These are phyloP conservation scores for Astragalus glycyphyllos DNA, from an alignment of 306 rosid species.

Conservation along the genomic window DNA sequence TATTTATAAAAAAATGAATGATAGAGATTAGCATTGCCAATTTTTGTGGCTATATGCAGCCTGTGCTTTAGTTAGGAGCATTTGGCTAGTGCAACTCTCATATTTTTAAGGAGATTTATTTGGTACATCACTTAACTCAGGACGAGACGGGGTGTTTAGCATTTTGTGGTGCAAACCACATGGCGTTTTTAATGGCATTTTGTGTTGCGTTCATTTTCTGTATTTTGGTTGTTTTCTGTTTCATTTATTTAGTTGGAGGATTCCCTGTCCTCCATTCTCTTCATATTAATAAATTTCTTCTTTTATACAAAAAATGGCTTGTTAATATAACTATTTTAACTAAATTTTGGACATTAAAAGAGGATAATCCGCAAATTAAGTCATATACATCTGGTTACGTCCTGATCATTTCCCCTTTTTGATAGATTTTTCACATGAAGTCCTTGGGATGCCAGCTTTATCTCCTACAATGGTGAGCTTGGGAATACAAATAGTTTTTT, in stretches of 20 bases:
- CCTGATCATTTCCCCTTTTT: slow-evolving; percentile 29
- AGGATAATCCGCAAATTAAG: slow-evolving; percentile 30
- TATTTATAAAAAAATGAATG: background rate
- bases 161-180: background rate
- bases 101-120: slow-evolving; percentile 3
- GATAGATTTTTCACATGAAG: slow-evolving; percentile 71
- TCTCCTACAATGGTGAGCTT: slow-evolving; percentile 97
- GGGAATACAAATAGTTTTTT: slow-evolving; percentile 9
- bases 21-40: background rate
- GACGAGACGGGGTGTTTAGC: background rate
- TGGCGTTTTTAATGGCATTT: background rate
- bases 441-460: slow-evolving; percentile 91
- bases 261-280: background rate
- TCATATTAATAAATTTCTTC: background rate
- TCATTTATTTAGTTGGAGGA: background rate
- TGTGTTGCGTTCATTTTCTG: background rate
- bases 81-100: background rate
- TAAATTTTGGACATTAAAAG: slow-evolving; percentile 22
- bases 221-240: background rate
- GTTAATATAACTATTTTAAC: background rate
- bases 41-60: background rate
- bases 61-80: no score
- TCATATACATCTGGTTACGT: slow-evolving; percentile 17
- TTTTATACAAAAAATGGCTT: background rate
- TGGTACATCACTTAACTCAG: background rate